These are phyloP conservation scores for Eucalyptus tenuipes DNA, from an alignment of 345 rosid genomes.

Conservation along the genomic window DNA sequence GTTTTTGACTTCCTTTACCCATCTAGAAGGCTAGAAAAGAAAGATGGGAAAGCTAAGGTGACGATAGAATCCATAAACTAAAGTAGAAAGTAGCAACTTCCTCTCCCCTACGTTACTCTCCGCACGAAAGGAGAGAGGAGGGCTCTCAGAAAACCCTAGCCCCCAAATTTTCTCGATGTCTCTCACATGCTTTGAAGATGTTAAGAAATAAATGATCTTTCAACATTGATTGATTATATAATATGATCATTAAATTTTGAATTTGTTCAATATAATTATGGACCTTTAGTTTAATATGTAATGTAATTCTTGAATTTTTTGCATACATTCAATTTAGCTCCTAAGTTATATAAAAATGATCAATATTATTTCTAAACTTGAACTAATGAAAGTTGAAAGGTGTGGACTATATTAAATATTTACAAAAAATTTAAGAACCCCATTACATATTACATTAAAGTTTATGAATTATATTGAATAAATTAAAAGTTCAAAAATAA, in stretches of 20 bases:
- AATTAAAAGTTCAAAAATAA: no score
- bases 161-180: not conserved
- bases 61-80: not conserved
- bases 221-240: not conserved
- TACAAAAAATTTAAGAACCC: not conserved
- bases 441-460: no score
- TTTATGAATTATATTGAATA: no score
- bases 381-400: no score
- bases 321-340: accelerated
- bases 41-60: not conserved
- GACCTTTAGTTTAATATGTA: not conserved
- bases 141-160: not conserved
- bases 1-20: not conserved
- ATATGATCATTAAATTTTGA: not conserved
- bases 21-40: not conserved
- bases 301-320: not conserved
- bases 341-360: not conserved
- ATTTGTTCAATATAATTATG: not conserved
- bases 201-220: not conserved
- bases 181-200: not conserved
- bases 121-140: not conserved
- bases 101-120: not conserved
- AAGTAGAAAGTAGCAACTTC: not conserved
- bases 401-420: not conserved
- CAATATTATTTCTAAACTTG: not conserved